Evolutionary conservation across 108 stramenopile species (phyloP).

Genomic region (Skeletonema grethae): DNA sequence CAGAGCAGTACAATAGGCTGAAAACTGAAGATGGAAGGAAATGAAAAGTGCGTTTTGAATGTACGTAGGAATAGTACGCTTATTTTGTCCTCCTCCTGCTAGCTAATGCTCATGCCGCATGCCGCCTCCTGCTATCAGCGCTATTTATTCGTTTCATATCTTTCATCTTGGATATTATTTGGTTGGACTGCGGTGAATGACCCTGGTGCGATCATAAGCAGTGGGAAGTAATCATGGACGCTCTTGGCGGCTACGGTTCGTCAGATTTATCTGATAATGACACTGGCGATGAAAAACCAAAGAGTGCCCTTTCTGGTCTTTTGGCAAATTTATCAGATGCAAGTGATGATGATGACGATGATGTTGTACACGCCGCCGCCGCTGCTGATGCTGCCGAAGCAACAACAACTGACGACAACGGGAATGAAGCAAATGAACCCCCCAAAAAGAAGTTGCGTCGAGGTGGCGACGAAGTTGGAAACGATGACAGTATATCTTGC

Average conservation of each 20-base stretch:
- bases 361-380: not conserved
- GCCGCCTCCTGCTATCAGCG: no score
- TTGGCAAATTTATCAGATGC: constrained; percentile 23
- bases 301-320: constrained; percentile 2
- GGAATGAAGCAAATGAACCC: not conserved
- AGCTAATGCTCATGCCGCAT: no score
- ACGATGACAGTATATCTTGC: not conserved
- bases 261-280: constrained; percentile 13
- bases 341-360: not conserved
- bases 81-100: no score
- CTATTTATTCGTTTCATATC: no score
- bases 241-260: constrained; percentile 29
- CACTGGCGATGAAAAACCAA: not conserved
- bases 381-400: no score
- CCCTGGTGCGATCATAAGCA: no score
- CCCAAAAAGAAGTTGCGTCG: constrained; percentile 8
- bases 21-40: no score
- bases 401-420: not conserved
- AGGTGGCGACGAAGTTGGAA: not conserved
- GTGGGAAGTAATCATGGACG: constrained; percentile 11
- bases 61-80: no score
- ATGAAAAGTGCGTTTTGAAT: no score
- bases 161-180: no score
- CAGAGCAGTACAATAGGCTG: no score
- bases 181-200: no score